These are phyloP conservation scores for Phoma sp. DNA, from an alignment of 2,329 filamentous ascomycete species.

Conservation along the genomic window DNA sequence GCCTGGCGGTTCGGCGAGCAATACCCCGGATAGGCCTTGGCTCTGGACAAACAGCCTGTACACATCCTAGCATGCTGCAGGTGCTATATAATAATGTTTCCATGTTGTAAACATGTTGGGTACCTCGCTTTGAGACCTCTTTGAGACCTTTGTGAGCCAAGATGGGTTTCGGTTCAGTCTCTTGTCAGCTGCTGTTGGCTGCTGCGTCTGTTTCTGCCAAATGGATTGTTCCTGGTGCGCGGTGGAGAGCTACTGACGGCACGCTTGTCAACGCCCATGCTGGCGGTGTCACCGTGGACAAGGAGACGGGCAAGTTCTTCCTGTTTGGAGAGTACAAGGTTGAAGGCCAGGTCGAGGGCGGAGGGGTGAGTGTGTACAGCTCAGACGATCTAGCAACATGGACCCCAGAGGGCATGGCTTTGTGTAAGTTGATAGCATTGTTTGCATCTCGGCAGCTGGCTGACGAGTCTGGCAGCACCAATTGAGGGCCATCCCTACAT, in stretches of 20 bases:
- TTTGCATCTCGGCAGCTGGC: not conserved
- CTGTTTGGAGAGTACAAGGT: slow-evolving; percentile 69
- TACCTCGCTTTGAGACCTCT: slow-evolving; percentile 1
- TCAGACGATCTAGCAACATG: slow-evolving; percentile 67
- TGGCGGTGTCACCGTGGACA: slow-evolving; percentile 61
- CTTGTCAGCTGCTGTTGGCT: slow-evolving; percentile 31
- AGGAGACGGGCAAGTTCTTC: slow-evolving; percentile 62
- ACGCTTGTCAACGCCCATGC: slow-evolving; percentile 68
- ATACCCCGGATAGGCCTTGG: slow-evolving; percentile 34
- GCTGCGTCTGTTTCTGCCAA: slow-evolving; percentile 48
- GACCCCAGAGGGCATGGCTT: slow-evolving; percentile 63
- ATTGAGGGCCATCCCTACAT: slow-evolving; percentile 63
- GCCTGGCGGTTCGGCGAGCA: slow-evolving; percentile 34
- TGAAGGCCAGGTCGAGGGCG: slow-evolving; percentile 64
- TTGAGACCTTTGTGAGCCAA: not conserved
- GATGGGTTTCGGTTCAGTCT: slow-evolving; percentile 28
- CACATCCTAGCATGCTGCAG: slow-evolving; percentile 7
- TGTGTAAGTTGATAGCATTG: slow-evolving; percentile 48
- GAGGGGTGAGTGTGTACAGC: slow-evolving; percentile 64
- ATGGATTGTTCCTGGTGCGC: slow-evolving; percentile 67
- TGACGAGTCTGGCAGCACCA: slow-evolving; percentile 48
- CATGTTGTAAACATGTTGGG: slow-evolving; percentile 1
- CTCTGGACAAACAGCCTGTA: slow-evolving; percentile 16
- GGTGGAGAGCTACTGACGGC: slow-evolving; percentile 67
- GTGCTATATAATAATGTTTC: slow-evolving; percentile 27